These are phyloP conservation scores for Lecanicillium sp. DNA, from an alignment of 2,329 filamentous ascomycete genomes.

Conservation along the genomic window DNA sequence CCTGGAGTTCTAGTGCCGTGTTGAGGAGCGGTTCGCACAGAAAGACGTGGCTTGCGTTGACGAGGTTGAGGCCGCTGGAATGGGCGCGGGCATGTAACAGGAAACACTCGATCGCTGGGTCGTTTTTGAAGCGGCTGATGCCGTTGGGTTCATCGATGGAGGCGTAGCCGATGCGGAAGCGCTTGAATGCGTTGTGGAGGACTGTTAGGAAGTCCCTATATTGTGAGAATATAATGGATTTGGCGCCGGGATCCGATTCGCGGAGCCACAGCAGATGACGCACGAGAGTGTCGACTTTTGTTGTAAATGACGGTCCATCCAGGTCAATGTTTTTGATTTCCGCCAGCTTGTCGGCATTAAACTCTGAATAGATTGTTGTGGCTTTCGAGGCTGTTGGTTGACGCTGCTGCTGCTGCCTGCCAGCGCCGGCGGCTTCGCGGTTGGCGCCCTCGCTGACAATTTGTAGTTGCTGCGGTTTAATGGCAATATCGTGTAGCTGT, in stretches of 20 bases:
- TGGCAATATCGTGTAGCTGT: conserved; percentile 77
- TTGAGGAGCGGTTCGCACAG: conserved; percentile 91
- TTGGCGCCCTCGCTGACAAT: conserved; percentile 39
- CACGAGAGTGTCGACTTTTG: conserved; percentile 78
- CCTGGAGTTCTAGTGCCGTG: conserved; percentile 87
- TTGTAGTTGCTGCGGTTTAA: conserved; percentile 67
- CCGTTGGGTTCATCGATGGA: conserved; percentile 62
- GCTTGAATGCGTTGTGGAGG: conserved; percentile 58
- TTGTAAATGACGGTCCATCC: conserved; percentile 66
- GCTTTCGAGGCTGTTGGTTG: conserved; percentile 19
- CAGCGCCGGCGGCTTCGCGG: conserved; percentile 2
- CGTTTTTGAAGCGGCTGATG: conserved; percentile 66
- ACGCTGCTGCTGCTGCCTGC: conserved; percentile 11
- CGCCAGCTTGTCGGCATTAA: conserved; percentile 60
- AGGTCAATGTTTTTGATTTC: conserved; percentile 80
- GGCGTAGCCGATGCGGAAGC: conserved; percentile 65
- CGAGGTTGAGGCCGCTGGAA: conserved; percentile 80
- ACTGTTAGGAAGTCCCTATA: conserved; percentile 71
- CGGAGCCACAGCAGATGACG: conserved; percentile 82
- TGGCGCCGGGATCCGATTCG: conserved; percentile 74
- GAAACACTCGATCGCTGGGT: conserved; percentile 71
- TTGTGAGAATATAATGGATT: conserved; percentile 92
- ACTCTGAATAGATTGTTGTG: conserved; percentile 64
- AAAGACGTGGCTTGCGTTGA: conserved; percentile 90
- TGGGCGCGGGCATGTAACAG: conserved; percentile 84